Base-by-base conservation (phyloP, 495 filamentous ascomycete species). In the Parathielavia hyrcaniae region DNA sequence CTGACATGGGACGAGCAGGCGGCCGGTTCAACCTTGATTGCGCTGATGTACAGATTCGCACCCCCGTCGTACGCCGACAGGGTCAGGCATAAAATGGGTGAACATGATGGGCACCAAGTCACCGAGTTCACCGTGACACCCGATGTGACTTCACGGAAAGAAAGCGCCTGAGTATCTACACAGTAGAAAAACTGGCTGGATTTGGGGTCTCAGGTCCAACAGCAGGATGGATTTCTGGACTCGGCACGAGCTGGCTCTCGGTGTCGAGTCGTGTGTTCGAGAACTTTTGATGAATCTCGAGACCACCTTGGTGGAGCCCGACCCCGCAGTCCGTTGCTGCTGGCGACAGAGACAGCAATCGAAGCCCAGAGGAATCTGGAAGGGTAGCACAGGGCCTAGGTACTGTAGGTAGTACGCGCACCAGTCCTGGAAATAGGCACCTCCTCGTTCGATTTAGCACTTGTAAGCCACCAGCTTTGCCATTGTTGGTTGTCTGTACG, bases 11-110 rank as follows among this genome's bases (percentile, higher is more conserved):
- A 39, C 10, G 5, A 16, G 19, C 40, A 64, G 62, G 60, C 62
- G 1, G 50, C 59, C 35, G 59, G 58, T 23, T 50, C 59, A 1
- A 50, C 67, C 6, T 16, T 70, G 4, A 26, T 61, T n/a, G 60
- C 54, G 0, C 9, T 56, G 12, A 46, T 69, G 35, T 70, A 69
- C 52, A 62, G 63, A 34, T 40, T 68, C 7, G 61, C 61, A 0
- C 71, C 69, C 9, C 70, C 69, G 0, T 64, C 60, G 34, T 60
- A 67, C 52, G 35, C 50, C 19, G 49, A 51, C 5, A 40, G 35
- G 12, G 49, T 36, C n/a, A 57, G 50, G 50, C 32, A 30, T 14
- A 51, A 22, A 32, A 46, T 22, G 20, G 49, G 48, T 39, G 26
- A 45, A 3, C 34, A 6, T 2, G 49, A 17, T 17, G 38, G 38